Percentiles rank a stretch among this genome's conserved stretches.
Evolutionary conservation across 768 basidiomycete species (phyloP).

Genomic region (Pisolithus microcarpus): DNA sequence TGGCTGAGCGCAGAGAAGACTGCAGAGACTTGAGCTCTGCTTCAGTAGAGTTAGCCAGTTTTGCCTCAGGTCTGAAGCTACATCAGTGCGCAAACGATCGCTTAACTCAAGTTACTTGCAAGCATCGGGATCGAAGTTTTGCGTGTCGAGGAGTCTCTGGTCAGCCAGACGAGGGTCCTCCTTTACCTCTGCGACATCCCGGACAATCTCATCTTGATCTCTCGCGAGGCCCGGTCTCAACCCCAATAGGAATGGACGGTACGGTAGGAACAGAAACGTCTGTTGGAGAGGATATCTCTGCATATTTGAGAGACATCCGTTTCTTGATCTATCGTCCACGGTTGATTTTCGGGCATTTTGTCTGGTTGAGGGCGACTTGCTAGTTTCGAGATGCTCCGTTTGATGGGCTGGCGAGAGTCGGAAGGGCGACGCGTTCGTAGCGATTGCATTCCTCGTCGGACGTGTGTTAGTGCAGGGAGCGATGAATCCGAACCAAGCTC

Average conservation of each 20-base stretch:
- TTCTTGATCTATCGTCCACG: conserved; percentile 90
- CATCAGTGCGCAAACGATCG: conserved; percentile 1
- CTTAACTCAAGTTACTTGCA: conserved; percentile 47
- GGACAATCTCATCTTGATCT: conserved; percentile 44
- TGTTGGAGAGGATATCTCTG: conserved; percentile 72
- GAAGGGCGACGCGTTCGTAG: conserved; percentile 48
- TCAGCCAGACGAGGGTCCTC: conserved; percentile 61
- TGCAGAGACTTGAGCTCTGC: conserved; percentile 71
- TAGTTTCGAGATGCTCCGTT: conserved; percentile 26
- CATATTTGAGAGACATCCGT: conserved; percentile 92
- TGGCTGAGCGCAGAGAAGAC: conserved; percentile 63
- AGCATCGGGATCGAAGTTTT: conserved; percentile 81
- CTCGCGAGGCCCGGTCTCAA: conserved; percentile 29
- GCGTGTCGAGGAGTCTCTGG: conserved; percentile 58
- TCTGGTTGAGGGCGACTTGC: conserved; percentile 20
- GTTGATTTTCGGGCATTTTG: conserved; percentile 40
- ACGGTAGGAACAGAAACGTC: conserved; percentile 48
- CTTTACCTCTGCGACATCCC: conserved; percentile 27
- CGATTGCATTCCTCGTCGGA: conserved; percentile 39
- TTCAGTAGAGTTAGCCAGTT: conserved; percentile 82
- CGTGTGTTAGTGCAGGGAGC: no score
- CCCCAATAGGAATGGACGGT: conserved; percentile 47
- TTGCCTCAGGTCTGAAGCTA: conserved; percentile 58
- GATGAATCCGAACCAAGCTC: no score
- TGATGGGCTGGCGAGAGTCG: conserved; percentile 32